A percentile compares a stretch with the other conserved stretches of the same genome.
Evolutionary conservation across 2,329 filamentous ascomycete genomes (phyloP).

Genomic region (Fusarium sp.): DNA sequence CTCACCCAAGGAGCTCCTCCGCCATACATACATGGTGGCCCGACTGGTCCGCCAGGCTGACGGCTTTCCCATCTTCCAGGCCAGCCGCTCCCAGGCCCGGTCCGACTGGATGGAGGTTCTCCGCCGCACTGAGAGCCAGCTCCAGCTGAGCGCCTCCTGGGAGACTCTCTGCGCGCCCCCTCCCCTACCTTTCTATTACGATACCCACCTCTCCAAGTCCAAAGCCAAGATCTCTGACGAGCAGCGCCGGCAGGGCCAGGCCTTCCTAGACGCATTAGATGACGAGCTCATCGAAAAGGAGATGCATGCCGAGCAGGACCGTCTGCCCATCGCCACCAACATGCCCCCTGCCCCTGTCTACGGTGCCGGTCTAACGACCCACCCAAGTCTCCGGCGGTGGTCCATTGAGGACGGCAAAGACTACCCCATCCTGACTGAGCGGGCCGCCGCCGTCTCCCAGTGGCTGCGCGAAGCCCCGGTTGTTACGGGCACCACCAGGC

Average conservation of each 20-base stretch:
- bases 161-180: conserved; percentile 75
- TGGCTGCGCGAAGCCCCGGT: conserved; percentile 75
- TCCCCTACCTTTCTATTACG: conserved; percentile 57
- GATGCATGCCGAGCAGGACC: conserved; percentile 63
- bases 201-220: conserved; percentile 1
- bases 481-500: conserved; percentile 51
- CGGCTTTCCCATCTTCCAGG: conserved; percentile 84
- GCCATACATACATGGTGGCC: conserved; percentile 85
- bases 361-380: neutral
- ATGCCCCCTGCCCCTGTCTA: neutral
- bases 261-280: conserved; percentile 74
- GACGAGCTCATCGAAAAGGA: conserved; percentile 76
- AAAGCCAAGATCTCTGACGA: conserved; percentile 53
- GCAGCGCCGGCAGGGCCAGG: conserved; percentile 71
- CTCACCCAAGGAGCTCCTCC: conserved; percentile 79
- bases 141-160: conserved; percentile 74
- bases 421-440: conserved; percentile 76
- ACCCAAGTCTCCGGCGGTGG: conserved; percentile 63
- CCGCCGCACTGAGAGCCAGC: conserved; percentile 75
- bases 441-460: conserved; percentile 74
- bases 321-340: conserved; percentile 4
- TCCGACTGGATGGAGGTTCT: conserved; percentile 86
- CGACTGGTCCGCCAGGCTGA: conserved; percentile 79
- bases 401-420: conserved; percentile 74
- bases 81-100: conserved; percentile 76